Percentiles rank a stretch among this genome's conserved stretches.
These are phyloP conservation scores for Suillus spraguei DNA, from an alignment of 768 basidiomycete species.

Conservation along the genomic window DNA sequence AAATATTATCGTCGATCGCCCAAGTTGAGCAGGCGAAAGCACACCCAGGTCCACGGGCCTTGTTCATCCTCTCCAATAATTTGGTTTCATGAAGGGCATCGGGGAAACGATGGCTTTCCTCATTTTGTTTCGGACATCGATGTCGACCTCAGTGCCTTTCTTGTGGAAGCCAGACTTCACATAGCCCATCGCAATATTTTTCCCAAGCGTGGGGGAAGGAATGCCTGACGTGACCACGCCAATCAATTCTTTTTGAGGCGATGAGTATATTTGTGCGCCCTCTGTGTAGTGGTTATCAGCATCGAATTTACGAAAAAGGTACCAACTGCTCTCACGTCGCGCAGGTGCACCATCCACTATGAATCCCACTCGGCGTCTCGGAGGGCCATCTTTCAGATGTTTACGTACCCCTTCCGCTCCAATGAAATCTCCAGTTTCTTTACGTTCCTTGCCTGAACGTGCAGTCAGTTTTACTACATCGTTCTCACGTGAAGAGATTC, in stretches of 20 bases:
- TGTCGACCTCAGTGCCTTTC: slow-evolving; percentile 82
- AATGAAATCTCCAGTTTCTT: slow-evolving; percentile 72
- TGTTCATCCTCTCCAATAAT: slow-evolving; percentile 71
- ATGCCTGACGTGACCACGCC: slow-evolving; percentile 94
- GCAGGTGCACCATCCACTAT: slow-evolving; percentile 86
- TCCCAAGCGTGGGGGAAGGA: slow-evolving; percentile 85
- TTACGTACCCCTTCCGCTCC: slow-evolving; percentile 73
- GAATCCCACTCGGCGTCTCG: slow-evolving; percentile 78
- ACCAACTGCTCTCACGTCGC: slow-evolving; percentile 52
- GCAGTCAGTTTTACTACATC: background rate
- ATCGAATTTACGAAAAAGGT: background rate
- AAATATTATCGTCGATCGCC: slow-evolving; percentile 2
- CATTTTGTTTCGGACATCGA: slow-evolving; percentile 83
- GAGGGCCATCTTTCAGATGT: slow-evolving; percentile 80
- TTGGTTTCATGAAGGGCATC: slow-evolving; percentile 88
- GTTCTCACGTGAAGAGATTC: slow-evolving; percentile 23
- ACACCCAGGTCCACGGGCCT: background rate
- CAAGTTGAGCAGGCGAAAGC: slow-evolving; percentile 5
- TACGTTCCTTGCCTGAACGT: slow-evolving; percentile 75
- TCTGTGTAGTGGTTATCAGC: slow-evolving; percentile 44
- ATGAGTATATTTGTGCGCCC: slow-evolving; percentile 73
- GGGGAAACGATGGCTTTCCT: slow-evolving; percentile 72
- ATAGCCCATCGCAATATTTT: slow-evolving; percentile 98
- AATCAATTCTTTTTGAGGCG: slow-evolving; percentile 54
- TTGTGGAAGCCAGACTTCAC: slow-evolving; percentile 82